Base-by-base conservation (phyloP, 2,329 filamentous ascomycete species). In the Pseudogymnoascus sp. region DNA sequence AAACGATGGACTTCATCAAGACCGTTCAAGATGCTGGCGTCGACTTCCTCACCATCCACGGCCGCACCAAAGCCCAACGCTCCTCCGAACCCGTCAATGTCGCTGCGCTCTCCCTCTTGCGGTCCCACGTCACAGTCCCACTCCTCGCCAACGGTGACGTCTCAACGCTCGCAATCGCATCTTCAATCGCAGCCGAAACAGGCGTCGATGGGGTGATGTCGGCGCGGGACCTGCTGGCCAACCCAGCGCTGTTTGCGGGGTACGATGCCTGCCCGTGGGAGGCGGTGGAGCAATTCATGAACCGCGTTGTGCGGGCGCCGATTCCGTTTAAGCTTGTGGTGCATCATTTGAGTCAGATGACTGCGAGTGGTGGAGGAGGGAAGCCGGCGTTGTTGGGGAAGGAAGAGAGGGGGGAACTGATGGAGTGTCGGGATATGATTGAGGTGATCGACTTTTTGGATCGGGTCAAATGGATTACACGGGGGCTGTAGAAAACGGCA, bases 1-100 rank as follows among this genome's bases (percentile, higher is more conserved):
- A 76, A 36, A 79, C 78, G 0, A 78, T 87, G 61, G 81, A 85
- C 68, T 89, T 87, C 68, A 78, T 90, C 60, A 79, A 80, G 61
- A 82, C 82, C 0, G 83, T 89, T 7, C 76, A 88, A 55, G 80
- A 79, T 1, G 79, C 83, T 1, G 72, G 71, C 31, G 80, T 87
- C 60, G 86, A 89, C 76, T 89, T 85, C 76, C 76, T 89, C 61
- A 89, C 87, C 37, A 85, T 89, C 61, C 87, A 89, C 71, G 86
- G 86, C 2, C 79, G 87, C n/a, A 83, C 81, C 52, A 77, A 82
- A 37, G 76, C 75, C 64, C 88, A 85, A 12, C 81, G 84, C 1
- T 87, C 83, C 35, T 84, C 79, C 29, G 77, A 78, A 0, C 84
- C 85, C 6, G 87, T 88, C 62, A 79, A 83, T 69, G 76, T 84